Conservation (phyloP, 768 basidiomycete genomes). For the Trametes sanguinea region DNA sequence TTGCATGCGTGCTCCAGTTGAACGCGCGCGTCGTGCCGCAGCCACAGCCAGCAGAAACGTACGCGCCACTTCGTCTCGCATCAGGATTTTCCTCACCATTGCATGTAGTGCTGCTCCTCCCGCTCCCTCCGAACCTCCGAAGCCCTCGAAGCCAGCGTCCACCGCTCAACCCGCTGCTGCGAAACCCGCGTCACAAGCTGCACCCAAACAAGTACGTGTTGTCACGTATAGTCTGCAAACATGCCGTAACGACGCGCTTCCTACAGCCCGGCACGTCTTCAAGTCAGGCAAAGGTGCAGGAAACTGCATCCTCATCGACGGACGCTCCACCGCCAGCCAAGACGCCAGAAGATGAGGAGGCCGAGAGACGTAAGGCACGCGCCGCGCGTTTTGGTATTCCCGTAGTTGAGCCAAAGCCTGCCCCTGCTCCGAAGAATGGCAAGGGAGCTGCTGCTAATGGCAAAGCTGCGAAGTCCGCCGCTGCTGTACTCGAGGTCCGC, state of each 20-base stretch:
- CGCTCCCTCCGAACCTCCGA: slow-evolving; percentile 16
- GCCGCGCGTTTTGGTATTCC: slow-evolving; percentile 76
- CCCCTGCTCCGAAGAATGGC: slow-evolving; percentile 28
- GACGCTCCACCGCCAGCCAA: slow-evolving; percentile 2
- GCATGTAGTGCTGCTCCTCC: slow-evolving; percentile 1
- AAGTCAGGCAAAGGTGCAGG: background rate
- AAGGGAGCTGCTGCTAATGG: slow-evolving; percentile 5
- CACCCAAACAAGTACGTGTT: slow-evolving; percentile 18
- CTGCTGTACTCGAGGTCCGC: slow-evolving; percentile 20
- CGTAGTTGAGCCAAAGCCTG: slow-evolving; percentile 46
- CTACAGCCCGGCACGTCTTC: background rate
- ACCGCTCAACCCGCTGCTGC: slow-evolving; percentile 12
- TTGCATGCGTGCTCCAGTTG: slow-evolving; percentile 33
- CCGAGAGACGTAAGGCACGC: slow-evolving; percentile 58
- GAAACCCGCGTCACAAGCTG: slow-evolving; percentile 12
- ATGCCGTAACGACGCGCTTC: background rate
- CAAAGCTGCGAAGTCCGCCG: slow-evolving; percentile 8
- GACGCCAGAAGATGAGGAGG: slow-evolving; percentile 46
- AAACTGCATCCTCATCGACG: background rate
- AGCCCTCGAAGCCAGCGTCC: slow-evolving; percentile 31
- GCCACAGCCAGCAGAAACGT: slow-evolving; percentile 38
- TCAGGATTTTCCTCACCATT: background rate
- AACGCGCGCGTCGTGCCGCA: slow-evolving; percentile 33
- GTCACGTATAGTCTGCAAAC: background rate
- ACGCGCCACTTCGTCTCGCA: slow-evolving; percentile 5